Evolutionary conservation across 2,329 filamentous ascomycete species (phyloP), one percentile per base, ranked within the genome.

Genomic region (Plenodomus lindquistii): DNA sequence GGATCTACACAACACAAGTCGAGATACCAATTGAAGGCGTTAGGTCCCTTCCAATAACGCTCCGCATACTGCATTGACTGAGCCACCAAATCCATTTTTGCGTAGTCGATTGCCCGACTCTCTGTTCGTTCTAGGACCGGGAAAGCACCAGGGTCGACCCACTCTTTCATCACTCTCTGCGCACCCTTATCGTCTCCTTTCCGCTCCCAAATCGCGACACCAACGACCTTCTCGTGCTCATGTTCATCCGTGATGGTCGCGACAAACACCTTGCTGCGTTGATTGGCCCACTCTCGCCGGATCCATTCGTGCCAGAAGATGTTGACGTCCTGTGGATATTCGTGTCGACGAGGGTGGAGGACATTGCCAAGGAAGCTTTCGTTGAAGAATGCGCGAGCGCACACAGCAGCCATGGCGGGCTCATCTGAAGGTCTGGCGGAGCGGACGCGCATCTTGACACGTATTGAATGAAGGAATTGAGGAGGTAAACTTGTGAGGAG

Each of bases 351-450:
- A 0, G 66, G 67, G 42, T 70, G 67, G 7, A 70, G 59, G 4
- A 62, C 47, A 1, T 50, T 43, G 18, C 64, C 67, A 19, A 63
- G 63, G 21, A 66, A 55, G 22, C 63, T 57, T 42, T 70, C 67
- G 19, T 69, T 46, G 51, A 63, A 66, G 44, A 67, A 70, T 2
- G 67, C 60, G 2, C 53, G 48, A 4, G 51, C 35, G 27, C 53
- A 61, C 29, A 70, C 38, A 11, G n/a, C 13, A 8, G 39, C 57
- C 9, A 70, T 60, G 20, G 42, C 38, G 13, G 50, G 39, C 34
- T 61, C 53, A 21, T 66, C 63, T 6, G 46, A 40, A 2, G 44
- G 41, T 8, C 38, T 38, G 4, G 62, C 60, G 2, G 19, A 24
- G 20, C 62, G 60, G 19, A 64, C 37, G 19, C 54, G 42, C 52